Evolutionary conservation across 2,329 filamentous ascomycete species (phyloP).

Genomic region (Neurospora crassa): DNA sequence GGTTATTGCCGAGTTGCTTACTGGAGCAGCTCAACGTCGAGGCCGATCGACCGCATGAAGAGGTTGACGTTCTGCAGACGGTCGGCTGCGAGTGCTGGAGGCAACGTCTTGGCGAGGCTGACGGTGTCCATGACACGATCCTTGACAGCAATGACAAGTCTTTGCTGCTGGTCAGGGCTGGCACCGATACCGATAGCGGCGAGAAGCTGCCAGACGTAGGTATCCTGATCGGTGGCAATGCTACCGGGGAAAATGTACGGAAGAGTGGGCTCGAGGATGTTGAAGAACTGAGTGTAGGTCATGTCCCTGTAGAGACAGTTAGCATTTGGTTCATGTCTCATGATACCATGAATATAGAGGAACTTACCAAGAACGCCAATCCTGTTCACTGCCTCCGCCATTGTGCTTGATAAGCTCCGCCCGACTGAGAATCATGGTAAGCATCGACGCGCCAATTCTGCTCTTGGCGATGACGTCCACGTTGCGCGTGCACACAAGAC

Average conservation of each 20-base stretch:
- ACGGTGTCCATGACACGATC: conserved; percentile 97
- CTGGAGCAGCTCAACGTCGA: conserved; percentile 73
- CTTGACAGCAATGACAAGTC: conserved; percentile 90
- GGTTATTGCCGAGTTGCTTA: conserved; percentile 12
- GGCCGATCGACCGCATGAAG: conserved; percentile 97
- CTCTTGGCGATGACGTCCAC: conserved; percentile 78
- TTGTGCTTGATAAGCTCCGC: conserved; percentile 88
- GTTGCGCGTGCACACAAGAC: conserved; percentile 75
- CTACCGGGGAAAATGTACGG: conserved; percentile 82
- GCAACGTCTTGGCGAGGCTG: conserved; percentile 76
- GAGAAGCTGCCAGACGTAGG: conserved; percentile 97
- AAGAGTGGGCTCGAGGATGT: conserved; percentile 73
- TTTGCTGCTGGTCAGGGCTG: conserved; percentile 87
- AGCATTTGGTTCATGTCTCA: conserved; percentile 17
- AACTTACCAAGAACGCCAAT: conserved; percentile 71
- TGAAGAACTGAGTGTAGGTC: conserved; percentile 81
- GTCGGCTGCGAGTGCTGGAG: conserved; percentile 72
- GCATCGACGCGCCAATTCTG: conserved; percentile 76
- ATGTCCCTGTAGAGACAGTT: conserved; percentile 44
- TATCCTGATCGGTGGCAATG: conserved; percentile 84
- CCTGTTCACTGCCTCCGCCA: conserved; percentile 56
- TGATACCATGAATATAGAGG: background rate
- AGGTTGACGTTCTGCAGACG: conserved; percentile 89
- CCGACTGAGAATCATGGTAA: conserved; percentile 90
- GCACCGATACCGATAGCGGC: conserved; percentile 92